Evolutionary conservation across 2,329 filamentous ascomycete species (phyloP).

Genomic region (Ophiosphaerella herpotricha): DNA sequence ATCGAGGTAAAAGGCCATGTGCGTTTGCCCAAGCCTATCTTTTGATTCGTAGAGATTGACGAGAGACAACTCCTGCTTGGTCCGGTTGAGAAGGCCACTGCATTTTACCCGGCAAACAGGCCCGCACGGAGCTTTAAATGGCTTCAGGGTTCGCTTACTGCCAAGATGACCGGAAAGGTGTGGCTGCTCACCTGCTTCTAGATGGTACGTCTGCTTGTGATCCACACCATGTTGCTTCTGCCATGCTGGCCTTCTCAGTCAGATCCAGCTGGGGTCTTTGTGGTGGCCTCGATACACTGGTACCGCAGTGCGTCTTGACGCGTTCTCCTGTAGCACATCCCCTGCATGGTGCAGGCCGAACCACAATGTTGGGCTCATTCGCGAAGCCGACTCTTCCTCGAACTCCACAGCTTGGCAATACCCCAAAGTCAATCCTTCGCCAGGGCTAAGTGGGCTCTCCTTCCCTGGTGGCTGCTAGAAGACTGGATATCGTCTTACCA

Average conservation of each 20-base stretch:
- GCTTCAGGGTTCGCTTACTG: constrained; percentile 23
- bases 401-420: background rate
- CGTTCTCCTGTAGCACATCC: background rate
- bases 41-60: constrained; percentile 23
- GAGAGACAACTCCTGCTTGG: constrained; percentile 15
- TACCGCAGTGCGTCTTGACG: background rate
- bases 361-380: background rate
- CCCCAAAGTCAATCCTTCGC: background rate
- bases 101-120: constrained; percentile 39
- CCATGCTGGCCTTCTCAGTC: background rate
- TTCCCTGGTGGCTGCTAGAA: constrained; percentile 1
- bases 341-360: background rate
- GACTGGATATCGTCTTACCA: background rate
- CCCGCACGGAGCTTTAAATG: constrained; percentile 28
- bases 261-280: background rate
- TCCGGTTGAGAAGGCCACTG: constrained; percentile 16
- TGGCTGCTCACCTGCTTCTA: constrained; percentile 14
- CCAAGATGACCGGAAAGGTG: constrained; percentile 11
- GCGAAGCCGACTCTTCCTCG: background rate
- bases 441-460: constrained; percentile 5
- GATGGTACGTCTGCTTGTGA: constrained; percentile 3
- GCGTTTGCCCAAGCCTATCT: constrained; percentile 2
- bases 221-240: constrained; percentile 4
- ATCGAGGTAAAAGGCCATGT: constrained; percentile 19
- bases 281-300: background rate